Conservation (phyloP, 1,284 basidiomycete species). For the Gomphus bonarii region DNA sequence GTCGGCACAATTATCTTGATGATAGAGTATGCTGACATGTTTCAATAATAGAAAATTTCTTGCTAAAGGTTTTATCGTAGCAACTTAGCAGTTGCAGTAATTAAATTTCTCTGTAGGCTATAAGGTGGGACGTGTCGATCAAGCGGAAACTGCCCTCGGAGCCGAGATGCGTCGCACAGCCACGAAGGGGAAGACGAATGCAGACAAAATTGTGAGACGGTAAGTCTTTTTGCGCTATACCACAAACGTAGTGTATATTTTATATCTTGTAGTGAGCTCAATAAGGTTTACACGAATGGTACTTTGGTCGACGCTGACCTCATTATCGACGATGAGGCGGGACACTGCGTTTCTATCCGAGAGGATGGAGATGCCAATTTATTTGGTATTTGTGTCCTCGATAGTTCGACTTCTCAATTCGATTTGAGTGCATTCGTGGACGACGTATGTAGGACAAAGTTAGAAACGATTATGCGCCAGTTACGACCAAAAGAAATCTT, state of each 20-base stretch:
- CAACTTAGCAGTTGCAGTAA: constrained; percentile 16
- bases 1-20: constrained; percentile 21
- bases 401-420: constrained; percentile 95
- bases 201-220: constrained; percentile 76
- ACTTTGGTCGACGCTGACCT: constrained; percentile 90
- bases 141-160: constrained; percentile 86
- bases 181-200: constrained; percentile 53
- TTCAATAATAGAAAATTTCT: constrained; percentile 54
- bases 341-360: constrained; percentile 89
- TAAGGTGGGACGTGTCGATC: constrained; percentile 96
- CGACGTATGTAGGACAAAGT: constrained; percentile 82
- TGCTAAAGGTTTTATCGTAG: constrained; percentile 46
- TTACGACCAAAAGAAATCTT: constrained; percentile 89
- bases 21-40: not conserved
- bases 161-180: constrained; percentile 74
- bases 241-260: too few species aligned
- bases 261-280: constrained; percentile 62
- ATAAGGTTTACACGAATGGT: constrained; percentile 94
- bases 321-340: constrained; percentile 88
- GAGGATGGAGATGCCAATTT: constrained; percentile 48
- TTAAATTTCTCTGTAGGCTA: constrained; percentile 48
- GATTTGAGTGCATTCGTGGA: constrained; percentile 86
- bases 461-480: constrained; percentile 93
- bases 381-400: constrained; percentile 92
- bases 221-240: too few species aligned